Evolutionary conservation across 495 filamentous ascomycete species (phyloP), one percentile per base, ranked within the genome.

Genomic region (Penicillium coffeae): DNA sequence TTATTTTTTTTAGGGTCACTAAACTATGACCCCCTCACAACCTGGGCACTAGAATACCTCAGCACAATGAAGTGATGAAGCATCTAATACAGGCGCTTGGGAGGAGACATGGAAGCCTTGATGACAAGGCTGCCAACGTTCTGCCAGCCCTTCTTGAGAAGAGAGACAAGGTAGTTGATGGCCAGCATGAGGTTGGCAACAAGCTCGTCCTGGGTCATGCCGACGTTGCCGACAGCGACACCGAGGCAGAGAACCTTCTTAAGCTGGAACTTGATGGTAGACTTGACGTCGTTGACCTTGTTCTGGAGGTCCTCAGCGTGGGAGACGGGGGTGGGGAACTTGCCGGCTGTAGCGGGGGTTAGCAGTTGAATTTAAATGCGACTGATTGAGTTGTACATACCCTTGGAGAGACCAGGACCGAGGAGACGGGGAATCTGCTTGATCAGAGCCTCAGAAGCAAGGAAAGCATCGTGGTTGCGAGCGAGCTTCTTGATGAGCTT

Each of bases 401-500:
- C 90, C 83, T 96, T 96, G 70, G 92, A 97, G 22, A 96, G 86
- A 89, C 92, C 92, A 57, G 92, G 93, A 66, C 93, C 93, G 60
- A 98, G 76, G 63, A 98, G 90, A 94, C 93, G 93, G 55, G 93
- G 93, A 64, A 98, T 97, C 83, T 97, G 94, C 82, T 94, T 95
- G 84, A 98, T 95, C 58, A 98, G 76, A 66, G 85, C 74, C 64
- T 98, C 93, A 68, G 91, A 96, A 67, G 93, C 86, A 66, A 98
- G 75, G 78, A 98, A 98, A 58, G 91, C 92, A 78, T 98, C 94
- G 84, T 98, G 97, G 80, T 97, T 97, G 80, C 90, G 89, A 56
- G 93, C 94, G 52, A 98, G 88, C 85, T 97, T 98, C 88, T 98
- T 98, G 86, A 98, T 96, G 62, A 98, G 84, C 85, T 98, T 98